Evolutionary conservation across 140 eudicot genomes (phyloP).

Genomic region (Bidens hawaiensis): DNA sequence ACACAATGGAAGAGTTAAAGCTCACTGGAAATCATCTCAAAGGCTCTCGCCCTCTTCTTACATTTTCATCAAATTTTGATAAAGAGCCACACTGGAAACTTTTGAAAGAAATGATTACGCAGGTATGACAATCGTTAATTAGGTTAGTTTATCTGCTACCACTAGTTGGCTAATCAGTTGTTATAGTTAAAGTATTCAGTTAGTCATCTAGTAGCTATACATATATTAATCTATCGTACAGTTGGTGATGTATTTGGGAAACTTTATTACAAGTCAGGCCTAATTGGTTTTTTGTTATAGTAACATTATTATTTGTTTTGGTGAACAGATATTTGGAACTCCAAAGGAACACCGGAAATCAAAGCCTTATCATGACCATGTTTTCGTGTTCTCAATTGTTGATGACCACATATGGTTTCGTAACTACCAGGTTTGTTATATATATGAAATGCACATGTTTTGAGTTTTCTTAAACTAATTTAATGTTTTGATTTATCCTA

Average conservation of each 20-base stretch:
- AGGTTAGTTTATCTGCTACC: too few relatives aligned
- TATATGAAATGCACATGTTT: neutral
- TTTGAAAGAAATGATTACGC: slow-evolving; percentile 66
- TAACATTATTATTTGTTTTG: slow-evolving; percentile 6
- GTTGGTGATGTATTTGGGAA: neutral
- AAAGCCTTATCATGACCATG: slow-evolving; percentile 94
- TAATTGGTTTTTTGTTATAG: neutral
- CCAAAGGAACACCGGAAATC: slow-evolving; percentile 96
- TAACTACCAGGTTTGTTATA: slow-evolving; percentile 76
- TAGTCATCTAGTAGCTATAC: too few relatives aligned
- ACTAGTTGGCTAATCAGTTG: too few relatives aligned
- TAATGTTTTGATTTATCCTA: slow-evolving; percentile 8
- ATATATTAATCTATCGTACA: neutral
- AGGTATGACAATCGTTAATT: slow-evolving; percentile 41
- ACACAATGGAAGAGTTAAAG: slow-evolving; percentile 82
- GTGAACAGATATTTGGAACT: slow-evolving; percentile 73
- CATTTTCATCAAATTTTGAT: slow-evolving; percentile 65
- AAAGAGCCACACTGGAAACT: slow-evolving; percentile 64
- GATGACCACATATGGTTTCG: slow-evolving; percentile 99
- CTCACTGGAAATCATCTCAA: slow-evolving; percentile 78
- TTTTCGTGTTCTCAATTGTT: slow-evolving; percentile 82
- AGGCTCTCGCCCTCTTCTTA: slow-evolving; percentile 83
- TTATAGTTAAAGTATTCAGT: too few relatives aligned
- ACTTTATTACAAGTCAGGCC: neutral
- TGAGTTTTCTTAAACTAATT: neutral